Evolutionary conservation across 1,284 basidiomycete genomes (phyloP).

Genomic region (Leccinum solheimii): DNA sequence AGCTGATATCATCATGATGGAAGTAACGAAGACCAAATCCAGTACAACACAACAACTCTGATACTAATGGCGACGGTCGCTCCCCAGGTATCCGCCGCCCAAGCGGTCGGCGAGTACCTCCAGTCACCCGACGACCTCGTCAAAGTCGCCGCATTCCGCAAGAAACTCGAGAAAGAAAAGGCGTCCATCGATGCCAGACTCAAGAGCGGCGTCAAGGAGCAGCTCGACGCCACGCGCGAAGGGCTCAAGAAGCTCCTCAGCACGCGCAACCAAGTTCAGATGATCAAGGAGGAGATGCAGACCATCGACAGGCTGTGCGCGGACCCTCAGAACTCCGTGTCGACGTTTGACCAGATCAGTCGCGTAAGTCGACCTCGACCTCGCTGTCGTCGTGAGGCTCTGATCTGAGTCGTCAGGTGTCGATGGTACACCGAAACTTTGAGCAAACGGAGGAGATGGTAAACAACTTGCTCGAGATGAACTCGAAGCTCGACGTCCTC

Average conservation of each 20-base stretch:
- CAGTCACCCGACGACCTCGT: slow-evolving; percentile 93
- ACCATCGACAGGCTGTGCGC: slow-evolving; percentile 79
- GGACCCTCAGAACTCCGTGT: slow-evolving; percentile 71
- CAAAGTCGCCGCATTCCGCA: slow-evolving; percentile 87
- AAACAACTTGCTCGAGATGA: slow-evolving; percentile 88
- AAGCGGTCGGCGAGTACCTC: slow-evolving; percentile 82
- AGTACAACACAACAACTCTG: background rate
- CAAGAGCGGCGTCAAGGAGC: slow-evolving; percentile 91
- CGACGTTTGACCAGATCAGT: slow-evolving; percentile 91
- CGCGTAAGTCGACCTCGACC: slow-evolving; percentile 52
- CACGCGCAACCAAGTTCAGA: slow-evolving; percentile 81
- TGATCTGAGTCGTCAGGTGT: slow-evolving; percentile 60
- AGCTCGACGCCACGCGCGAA: slow-evolving; percentile 88
- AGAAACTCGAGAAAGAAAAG: slow-evolving; percentile 96
- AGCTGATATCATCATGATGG: background rate
- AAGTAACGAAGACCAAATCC: background rate
- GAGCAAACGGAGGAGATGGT: slow-evolving; percentile 96
- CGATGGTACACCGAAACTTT: slow-evolving; percentile 94
- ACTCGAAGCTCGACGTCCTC: slow-evolving; percentile 77
- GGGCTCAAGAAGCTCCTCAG: slow-evolving; percentile 85
- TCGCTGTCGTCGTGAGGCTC: background rate
- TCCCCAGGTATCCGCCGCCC: slow-evolving; percentile 71
- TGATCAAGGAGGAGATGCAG: slow-evolving; percentile 90
- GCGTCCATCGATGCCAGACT: slow-evolving; percentile 92
- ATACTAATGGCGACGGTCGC: slow-evolving; percentile 42